phyloP scores from a whole-genome alignment of 768 basidiomycete species.

The Panaeolus papilionaceus region DNA sequence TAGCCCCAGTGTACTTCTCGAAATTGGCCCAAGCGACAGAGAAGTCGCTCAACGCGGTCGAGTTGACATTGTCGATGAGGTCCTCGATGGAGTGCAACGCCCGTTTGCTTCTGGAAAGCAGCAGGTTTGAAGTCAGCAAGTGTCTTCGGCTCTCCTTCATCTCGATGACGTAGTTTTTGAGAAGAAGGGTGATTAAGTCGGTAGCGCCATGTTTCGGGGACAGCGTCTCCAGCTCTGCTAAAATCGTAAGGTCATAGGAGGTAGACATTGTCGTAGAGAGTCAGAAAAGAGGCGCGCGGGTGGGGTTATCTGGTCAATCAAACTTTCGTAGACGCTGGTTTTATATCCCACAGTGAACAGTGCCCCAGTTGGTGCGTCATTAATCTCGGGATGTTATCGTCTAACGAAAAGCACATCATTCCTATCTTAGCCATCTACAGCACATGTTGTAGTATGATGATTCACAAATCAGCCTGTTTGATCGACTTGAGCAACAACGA shows the following conservation, averaged over 20 bases:
- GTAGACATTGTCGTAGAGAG: neutral
- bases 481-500: neutral
- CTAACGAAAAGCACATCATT: neutral
- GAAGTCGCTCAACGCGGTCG: conserved; percentile 15
- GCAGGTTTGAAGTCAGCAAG: conserved; percentile 23
- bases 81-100: conserved; percentile 29
- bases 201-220: conserved; percentile 26
- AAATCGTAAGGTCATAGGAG: neutral
- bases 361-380: neutral
- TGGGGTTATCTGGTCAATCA: neutral
- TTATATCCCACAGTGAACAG: neutral
- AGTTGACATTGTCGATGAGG: conserved; percentile 26
- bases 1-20: conserved; percentile 28
- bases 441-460: neutral
- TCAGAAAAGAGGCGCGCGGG: neutral
- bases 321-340: neutral
- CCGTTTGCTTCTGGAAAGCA: conserved; percentile 25
- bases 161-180: conserved; percentile 25
- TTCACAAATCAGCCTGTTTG: neutral
- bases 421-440: conserved; percentile 1
- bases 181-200: conserved; percentile 27
- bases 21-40: conserved; percentile 14
- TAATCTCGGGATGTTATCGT: neutral
- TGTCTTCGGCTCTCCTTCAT: conserved; percentile 24
- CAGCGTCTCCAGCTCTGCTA: neutral